phyloP scores from a whole-genome alignment of 176 grass and related monocot species.

The Typha latifolia region DNA sequence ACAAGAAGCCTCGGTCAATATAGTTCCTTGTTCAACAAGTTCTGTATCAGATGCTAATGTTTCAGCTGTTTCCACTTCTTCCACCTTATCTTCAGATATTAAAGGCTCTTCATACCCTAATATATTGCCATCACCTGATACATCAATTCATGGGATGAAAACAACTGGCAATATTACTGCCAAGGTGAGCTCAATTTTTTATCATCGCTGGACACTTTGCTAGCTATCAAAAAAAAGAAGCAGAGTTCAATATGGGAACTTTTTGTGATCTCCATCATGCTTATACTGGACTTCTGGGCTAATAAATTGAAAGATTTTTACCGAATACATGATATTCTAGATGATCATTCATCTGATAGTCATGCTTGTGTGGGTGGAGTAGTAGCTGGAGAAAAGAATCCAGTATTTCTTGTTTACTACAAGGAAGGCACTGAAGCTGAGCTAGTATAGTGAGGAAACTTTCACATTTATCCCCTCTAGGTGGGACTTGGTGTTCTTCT shows the following conservation, averaged over 20 bases:
- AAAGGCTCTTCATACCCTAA: slow-evolving; percentile 13
- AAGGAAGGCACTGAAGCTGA: neutral
- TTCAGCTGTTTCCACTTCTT: slow-evolving; percentile 15
- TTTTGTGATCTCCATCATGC: neutral
- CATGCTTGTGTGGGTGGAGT: neutral
- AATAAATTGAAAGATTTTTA: neutral
- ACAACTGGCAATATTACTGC: slow-evolving; percentile 28
- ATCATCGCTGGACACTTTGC: neutral
- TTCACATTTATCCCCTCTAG: neutral
- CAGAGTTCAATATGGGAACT: neutral
- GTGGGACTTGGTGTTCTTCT: too few species aligned
- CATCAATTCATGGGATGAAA: slow-evolving; percentile 21
- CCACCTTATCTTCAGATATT: slow-evolving; percentile 15
- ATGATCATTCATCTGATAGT: neutral
- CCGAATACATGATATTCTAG: neutral
- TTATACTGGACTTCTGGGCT: neutral
- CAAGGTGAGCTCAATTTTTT: slow-evolving; percentile 35
- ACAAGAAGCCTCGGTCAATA: slow-evolving; percentile 17
- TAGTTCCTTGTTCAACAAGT: slow-evolving; percentile 13
- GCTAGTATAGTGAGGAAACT: neutral
- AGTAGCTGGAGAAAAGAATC: neutral
- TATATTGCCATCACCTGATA: slow-evolving; percentile 10
- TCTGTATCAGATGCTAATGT: slow-evolving; percentile 18
- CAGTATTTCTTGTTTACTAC: neutral
- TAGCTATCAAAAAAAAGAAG: neutral